A percentile compares a stretch with the other conserved stretches of the same genome.
Conservation (phyloP, 2,329 filamentous ascomycete genomes). For the Didymella glomerata region DNA sequence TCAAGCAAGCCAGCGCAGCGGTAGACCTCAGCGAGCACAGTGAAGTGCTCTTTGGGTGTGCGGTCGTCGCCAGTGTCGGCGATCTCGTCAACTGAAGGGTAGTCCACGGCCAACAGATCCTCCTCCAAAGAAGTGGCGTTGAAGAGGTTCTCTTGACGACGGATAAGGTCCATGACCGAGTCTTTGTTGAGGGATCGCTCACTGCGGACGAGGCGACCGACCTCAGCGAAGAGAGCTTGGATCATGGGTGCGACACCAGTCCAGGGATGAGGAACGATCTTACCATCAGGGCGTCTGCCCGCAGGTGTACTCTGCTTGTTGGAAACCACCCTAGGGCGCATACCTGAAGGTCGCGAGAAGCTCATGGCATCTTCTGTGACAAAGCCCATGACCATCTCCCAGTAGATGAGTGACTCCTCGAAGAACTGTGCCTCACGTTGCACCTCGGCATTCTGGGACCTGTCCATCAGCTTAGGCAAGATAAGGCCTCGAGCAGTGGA, state of each 20-base stretch:
- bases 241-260: slow-evolving; percentile 58
- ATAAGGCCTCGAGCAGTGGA: slow-evolving; percentile 57
- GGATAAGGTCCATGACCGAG: slow-evolving; percentile 39
- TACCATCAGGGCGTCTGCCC: slow-evolving; percentile 42
- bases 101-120: slow-evolving; percentile 57
- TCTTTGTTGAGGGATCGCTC: slow-evolving; percentile 45
- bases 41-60: slow-evolving; percentile 62
- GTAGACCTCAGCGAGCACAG: slow-evolving; percentile 63
- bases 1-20: slow-evolving; percentile 63
- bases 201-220: slow-evolving; percentile 55
- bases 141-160: slow-evolving; percentile 47
- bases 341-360: slow-evolving; percentile 41
- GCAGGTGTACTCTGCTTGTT: slow-evolving; percentile 32
- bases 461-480: slow-evolving; percentile 55
- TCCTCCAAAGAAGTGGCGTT: slow-evolving; percentile 57
- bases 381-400: slow-evolving; percentile 67
- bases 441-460: slow-evolving; percentile 42
- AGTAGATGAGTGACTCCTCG: slow-evolving; percentile 64
- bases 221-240: slow-evolving; percentile 57
- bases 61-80: slow-evolving; percentile 61
- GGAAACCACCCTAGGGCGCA: slow-evolving; percentile 33
- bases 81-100: slow-evolving; percentile 58
- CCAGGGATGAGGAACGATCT: slow-evolving; percentile 59
- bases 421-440: slow-evolving; percentile 59
- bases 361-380: slow-evolving; percentile 56